Percentiles rank a stretch among this genome's conserved stretches.
Evolutionary conservation across 306 rosid species (phyloP).

Genomic region (Trifolium subterraneum): DNA sequence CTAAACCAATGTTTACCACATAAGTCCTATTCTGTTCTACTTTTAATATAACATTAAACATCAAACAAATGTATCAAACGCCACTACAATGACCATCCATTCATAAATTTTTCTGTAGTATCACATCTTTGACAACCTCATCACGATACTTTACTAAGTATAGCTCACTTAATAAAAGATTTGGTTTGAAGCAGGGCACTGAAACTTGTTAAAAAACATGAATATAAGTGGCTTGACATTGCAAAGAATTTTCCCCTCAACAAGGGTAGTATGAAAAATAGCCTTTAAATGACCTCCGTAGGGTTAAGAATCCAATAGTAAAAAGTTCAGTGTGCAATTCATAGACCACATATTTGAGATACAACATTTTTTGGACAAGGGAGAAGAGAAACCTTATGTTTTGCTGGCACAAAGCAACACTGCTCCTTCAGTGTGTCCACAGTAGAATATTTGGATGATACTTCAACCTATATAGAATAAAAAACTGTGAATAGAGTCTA

Average conservation of each 20-base stretch:
- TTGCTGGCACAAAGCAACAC: conserved; percentile 73
- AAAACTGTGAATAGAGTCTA: neutral
- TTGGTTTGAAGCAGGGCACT: too few species aligned
- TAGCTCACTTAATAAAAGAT: too few species aligned
- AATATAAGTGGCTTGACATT: neutral
- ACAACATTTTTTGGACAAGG: conserved; percentile 14
- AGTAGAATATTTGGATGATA: conserved; percentile 80
- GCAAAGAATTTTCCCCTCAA: neutral
- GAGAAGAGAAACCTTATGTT: conserved; percentile 64
- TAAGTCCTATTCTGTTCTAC: too few species aligned
- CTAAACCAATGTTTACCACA: neutral
- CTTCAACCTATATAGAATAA: conserved; percentile 74
- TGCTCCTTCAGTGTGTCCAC: conserved; percentile 89
- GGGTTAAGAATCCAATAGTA: neutral
- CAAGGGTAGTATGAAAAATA: neutral
- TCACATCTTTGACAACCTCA: too few species aligned
- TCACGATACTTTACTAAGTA: too few species aligned
- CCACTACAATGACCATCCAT: too few species aligned
- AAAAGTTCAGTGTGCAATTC: neutral
- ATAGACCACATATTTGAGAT: neutral
- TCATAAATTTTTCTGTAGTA: too few species aligned
- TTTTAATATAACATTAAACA: too few species aligned
- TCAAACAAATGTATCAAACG: too few species aligned
- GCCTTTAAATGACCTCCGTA: neutral
- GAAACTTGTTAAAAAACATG: too few species aligned